These are phyloP conservation scores for Physcia stellaris DNA, from an alignment of 495 filamentous ascomycete species.

Conservation along the genomic window DNA sequence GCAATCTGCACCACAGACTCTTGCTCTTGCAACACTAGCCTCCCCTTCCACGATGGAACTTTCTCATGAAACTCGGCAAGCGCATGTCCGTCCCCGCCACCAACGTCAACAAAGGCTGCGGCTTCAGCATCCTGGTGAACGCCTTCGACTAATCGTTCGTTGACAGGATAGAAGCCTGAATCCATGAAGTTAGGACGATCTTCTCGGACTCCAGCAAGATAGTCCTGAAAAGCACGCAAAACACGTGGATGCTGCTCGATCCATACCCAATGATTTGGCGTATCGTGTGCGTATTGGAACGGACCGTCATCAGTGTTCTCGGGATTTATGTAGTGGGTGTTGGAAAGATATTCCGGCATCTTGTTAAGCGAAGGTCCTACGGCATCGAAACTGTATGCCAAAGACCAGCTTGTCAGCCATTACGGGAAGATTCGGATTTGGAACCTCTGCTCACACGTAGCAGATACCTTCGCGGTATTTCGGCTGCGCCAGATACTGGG, in stretches of 20 bases:
- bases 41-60: conserved; percentile 14
- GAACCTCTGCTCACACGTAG: too few species aligned
- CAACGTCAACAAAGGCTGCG: not conserved
- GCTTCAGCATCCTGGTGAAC: not conserved
- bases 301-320: conserved; percentile 14
- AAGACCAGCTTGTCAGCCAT: too few species aligned
- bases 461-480: conserved; percentile 23
- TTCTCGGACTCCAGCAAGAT: conserved; percentile 36
- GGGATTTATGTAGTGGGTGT: conserved; percentile 15
- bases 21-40: conserved; percentile 34
- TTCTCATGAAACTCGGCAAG: not conserved
- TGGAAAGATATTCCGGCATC: conserved; percentile 16
- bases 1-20: conserved; percentile 25
- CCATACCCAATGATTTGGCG: conserved; percentile 21
- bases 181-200: conserved; percentile 41
- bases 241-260: conserved; percentile 16
- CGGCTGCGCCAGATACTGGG: conserved; percentile 24
- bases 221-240: conserved; percentile 31
- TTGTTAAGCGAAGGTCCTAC: conserved; percentile 17
- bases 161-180: conserved; percentile 20
- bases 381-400: conserved; percentile 19
- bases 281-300: conserved; percentile 23
- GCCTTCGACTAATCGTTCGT: conserved; percentile 13
- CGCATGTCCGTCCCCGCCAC: not conserved
- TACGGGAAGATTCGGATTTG: too few species aligned